Evolutionary conservation across 2,329 filamentous ascomycete genomes (phyloP).

Genomic region (Parasarocladium wereldwijsianum): DNA sequence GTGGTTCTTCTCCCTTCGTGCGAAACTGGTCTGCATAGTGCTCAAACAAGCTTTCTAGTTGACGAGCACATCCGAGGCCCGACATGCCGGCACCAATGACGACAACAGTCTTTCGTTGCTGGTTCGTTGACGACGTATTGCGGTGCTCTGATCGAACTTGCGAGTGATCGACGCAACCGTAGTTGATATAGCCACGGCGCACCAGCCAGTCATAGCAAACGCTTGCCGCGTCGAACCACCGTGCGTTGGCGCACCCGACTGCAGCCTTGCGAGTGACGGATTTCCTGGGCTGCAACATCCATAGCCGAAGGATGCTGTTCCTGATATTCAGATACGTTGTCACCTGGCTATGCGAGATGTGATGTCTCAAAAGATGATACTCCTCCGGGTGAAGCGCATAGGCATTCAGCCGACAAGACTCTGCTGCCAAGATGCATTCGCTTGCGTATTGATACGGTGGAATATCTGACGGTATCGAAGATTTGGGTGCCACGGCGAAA

Average conservation of each 20-base stretch:
- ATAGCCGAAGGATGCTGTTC: conserved; percentile 83
- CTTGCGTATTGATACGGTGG: conserved; percentile 67
- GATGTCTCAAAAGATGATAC: conserved; percentile 62
- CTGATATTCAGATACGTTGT: conserved; percentile 93
- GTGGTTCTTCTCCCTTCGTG: conserved; percentile 50
- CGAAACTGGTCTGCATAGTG: conserved; percentile 61
- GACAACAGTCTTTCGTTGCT: conserved; percentile 61
- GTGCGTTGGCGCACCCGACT: conserved; percentile 72
- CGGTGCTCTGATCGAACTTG: conserved; percentile 24
- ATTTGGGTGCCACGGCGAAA: conserved; percentile 55
- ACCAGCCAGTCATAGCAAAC: conserved; percentile 88
- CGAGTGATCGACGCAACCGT: conserved; percentile 64
- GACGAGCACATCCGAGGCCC: conserved; percentile 80
- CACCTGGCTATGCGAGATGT: conserved; percentile 78
- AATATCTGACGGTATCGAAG: conserved; percentile 69
- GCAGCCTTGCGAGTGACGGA: conserved; percentile 74
- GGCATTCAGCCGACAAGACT: conserved; percentile 77
- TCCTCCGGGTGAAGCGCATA: conserved; percentile 79
- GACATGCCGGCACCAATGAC: conserved; percentile 92
- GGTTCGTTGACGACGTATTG: conserved; percentile 21
- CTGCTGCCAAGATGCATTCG: conserved; percentile 80
- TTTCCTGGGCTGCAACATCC: conserved; percentile 74
- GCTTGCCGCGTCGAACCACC: conserved; percentile 80
- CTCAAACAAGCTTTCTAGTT: conserved; percentile 71
- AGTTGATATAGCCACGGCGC: conserved; percentile 89